Percentiles rank a stretch among this genome's conserved stretches.
Conservation (phyloP, 305 asterid genomes). For the Fraxinus baroniana region DNA sequence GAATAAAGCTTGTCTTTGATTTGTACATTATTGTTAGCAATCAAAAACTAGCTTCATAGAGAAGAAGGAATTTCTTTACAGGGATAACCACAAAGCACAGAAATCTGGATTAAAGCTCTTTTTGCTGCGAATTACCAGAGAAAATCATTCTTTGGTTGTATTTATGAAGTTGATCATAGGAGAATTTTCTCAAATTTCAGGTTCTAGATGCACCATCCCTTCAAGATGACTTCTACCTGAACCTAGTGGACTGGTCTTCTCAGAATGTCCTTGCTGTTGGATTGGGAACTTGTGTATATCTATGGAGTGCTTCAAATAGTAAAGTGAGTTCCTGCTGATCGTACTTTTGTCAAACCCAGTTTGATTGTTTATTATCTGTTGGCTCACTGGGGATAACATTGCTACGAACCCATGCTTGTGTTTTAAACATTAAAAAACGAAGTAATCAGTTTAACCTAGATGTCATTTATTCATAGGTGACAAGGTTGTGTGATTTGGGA, state of each 20-base stretch:
- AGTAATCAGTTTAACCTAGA: slow-evolving; percentile 12
- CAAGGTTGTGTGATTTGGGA: slow-evolving; percentile 93
- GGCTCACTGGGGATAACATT: neutral
- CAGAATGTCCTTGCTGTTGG: slow-evolving; percentile 99
- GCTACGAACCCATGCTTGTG: neutral
- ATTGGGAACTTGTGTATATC: slow-evolving; percentile 85
- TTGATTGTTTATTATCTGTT: neutral
- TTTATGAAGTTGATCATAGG: neutral
- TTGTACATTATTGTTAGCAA: neutral
- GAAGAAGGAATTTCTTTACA: neutral
- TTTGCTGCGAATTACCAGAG: neutral
- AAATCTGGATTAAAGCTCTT: neutral
- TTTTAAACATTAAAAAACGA: neutral
- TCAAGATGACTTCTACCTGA: slow-evolving; percentile 95
- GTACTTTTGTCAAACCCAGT: neutral
- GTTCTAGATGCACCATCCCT: slow-evolving; percentile 97
- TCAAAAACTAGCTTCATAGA: neutral
- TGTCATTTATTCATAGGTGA: slow-evolving; percentile 51
- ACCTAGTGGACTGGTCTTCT: slow-evolving; percentile 99
- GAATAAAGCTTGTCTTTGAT: neutral
- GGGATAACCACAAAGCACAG: neutral
- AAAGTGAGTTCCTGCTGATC: slow-evolving; percentile 49
- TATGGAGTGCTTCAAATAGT: slow-evolving; percentile 97
- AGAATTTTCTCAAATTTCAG: slow-evolving; percentile 38
- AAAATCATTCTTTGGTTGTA: neutral